Evolutionary conservation across 2,329 filamentous ascomycete species (phyloP).

Genomic region (Colletotrichum acutatum): DNA sequence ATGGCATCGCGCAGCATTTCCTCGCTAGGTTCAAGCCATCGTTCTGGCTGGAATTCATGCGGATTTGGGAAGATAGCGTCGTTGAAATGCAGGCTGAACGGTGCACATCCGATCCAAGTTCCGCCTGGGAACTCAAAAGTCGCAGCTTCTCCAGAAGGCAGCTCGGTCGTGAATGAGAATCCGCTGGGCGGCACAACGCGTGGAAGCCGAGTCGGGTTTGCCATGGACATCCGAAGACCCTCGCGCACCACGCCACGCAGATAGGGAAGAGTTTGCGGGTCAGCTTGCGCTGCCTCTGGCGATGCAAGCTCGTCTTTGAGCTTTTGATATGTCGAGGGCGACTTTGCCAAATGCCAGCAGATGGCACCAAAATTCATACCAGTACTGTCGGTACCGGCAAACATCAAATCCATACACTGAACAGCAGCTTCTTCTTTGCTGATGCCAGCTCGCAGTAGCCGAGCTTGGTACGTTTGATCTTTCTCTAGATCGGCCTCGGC

Average conservation of each 20-base stretch:
- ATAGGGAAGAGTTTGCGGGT: constrained; percentile 4
- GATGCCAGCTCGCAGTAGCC: background rate
- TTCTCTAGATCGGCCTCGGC: background rate
- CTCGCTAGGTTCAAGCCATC: background rate
- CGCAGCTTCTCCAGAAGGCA: background rate
- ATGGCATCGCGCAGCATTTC: constrained; percentile 1
- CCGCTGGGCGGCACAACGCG: background rate
- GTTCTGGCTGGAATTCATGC: background rate
- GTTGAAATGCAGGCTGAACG: constrained; percentile 3
- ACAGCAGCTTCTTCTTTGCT: background rate
- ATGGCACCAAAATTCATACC: constrained; percentile 13
- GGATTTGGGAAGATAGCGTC: background rate
- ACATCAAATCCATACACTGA: constrained; percentile 11
- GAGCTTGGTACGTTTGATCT: background rate
- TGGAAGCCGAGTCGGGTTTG: constrained; percentile 1
- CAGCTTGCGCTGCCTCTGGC: background rate
- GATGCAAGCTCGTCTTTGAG: background rate
- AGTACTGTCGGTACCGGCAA: constrained; percentile 11
- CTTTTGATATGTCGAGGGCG: background rate
- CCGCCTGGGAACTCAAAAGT: background rate
- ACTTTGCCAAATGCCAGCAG: constrained; percentile 1
- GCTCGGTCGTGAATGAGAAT: background rate
- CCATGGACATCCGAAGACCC: constrained; percentile 4
- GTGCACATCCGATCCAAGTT: background rate
- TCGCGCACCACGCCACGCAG: background rate